phyloP scores from a whole-genome alignment of 768 basidiomycete species.

The Leccinum ochraceum region DNA sequence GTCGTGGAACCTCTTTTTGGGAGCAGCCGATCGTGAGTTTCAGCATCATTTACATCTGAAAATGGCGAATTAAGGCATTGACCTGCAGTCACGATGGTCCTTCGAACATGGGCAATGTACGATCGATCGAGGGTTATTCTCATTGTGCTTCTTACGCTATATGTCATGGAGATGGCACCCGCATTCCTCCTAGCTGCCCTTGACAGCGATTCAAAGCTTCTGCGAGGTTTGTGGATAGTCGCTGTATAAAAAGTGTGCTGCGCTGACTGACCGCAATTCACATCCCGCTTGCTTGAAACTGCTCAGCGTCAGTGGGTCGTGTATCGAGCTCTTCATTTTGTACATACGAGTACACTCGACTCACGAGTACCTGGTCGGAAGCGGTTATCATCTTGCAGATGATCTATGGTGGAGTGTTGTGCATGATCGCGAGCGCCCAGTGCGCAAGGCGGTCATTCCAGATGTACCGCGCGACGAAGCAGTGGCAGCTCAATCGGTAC shows the following conservation, averaged over 20 bases:
- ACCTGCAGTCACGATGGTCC: neutral
- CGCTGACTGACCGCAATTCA: neutral
- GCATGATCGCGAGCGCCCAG: neutral
- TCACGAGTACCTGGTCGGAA: neutral
- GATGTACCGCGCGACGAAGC: neutral
- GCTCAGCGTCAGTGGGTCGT: neutral
- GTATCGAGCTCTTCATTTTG: neutral
- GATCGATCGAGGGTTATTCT: neutral
- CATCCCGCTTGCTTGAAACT: neutral
- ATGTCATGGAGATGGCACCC: neutral
- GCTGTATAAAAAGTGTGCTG: neutral
- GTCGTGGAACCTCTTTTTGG: neutral
- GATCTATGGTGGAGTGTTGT: neutral
- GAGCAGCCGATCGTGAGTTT: slow-evolving; percentile 3
- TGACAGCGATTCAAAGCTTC: neutral
- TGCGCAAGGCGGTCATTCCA: neutral
- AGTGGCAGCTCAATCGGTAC: neutral
- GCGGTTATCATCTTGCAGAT: neutral
- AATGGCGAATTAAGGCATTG: too few relatives aligned
- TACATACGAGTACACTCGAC: neutral
- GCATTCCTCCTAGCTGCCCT: neutral
- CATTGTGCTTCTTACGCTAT: neutral
- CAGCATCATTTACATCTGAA: neutral
- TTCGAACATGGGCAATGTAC: slow-evolving; percentile 4
- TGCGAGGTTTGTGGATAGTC: neutral